These are phyloP conservation scores for Carpinus fangiana DNA, from an alignment of 306 rosid genomes.

Conservation along the genomic window DNA sequence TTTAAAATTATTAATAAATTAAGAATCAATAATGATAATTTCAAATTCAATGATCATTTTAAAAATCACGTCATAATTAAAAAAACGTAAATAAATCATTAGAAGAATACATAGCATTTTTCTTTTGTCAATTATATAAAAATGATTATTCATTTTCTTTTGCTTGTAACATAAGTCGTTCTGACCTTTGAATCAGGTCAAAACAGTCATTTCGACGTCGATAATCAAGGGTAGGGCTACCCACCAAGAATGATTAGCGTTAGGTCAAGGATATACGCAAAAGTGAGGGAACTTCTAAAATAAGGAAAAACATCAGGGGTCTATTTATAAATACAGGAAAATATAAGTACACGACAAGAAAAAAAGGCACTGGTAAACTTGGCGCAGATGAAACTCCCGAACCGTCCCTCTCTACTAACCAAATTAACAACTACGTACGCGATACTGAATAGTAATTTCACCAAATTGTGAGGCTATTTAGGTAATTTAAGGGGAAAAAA, in stretches of 20 bases:
- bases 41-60: no score
- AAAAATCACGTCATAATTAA: no score
- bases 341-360: not conserved
- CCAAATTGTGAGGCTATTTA: not conserved
- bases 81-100: no score
- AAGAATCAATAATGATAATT: no score
- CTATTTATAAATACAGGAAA: not conserved
- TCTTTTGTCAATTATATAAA: no score
- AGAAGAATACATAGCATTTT: no score
- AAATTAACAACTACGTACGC: no score
- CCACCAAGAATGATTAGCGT: not conserved
- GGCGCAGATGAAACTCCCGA: not conserved
- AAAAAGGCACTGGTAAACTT: not conserved
- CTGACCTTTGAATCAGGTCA: not conserved
- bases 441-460: not conserved
- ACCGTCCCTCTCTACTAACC: not conserved
- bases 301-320: not conserved
- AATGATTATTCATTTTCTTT: no score
- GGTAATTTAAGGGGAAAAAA: not conserved
- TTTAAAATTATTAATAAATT: no score
- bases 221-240: not conserved
- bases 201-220: not conserved
- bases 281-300: not conserved
- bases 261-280: not conserved
- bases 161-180: not conserved